A percentile compares a stretch with the other conserved stretches of the same genome.
Conservation (phyloP, 176 grass and related monocot species). For the Oropetium thomaeum region DNA sequence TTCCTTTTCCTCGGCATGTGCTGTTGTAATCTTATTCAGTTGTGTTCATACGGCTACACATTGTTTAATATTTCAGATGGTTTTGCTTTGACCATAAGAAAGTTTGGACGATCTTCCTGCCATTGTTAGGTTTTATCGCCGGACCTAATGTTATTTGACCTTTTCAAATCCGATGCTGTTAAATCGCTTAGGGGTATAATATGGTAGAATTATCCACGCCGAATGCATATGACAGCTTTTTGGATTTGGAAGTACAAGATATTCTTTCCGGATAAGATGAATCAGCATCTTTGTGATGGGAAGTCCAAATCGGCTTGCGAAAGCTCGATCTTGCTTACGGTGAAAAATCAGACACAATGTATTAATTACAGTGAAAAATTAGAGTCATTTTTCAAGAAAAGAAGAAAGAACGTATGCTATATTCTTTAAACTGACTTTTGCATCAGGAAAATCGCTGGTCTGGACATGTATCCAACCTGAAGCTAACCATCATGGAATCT, state of each 20-base stretch:
- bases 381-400: too few relatives aligned
- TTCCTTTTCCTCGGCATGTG: conserved; percentile 17
- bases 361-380: too few relatives aligned
- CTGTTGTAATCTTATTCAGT: neutral
- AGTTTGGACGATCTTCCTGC: neutral
- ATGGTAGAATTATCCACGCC: too few relatives aligned
- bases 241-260: neutral
- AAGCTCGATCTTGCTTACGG: too few relatives aligned
- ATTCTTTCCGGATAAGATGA: neutral
- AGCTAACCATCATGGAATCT: neutral
- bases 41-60: neutral
- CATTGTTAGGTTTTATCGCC: neutral
- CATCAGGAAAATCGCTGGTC: too few relatives aligned
- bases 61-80: conserved; percentile 26
- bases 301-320: neutral
- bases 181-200: too few relatives aligned
- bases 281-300: neutral
- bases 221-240: neutral
- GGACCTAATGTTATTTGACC: neutral
- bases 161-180: neutral
- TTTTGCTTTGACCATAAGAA: conserved; percentile 23
- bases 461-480: too few relatives aligned
- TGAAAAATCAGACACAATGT: too few relatives aligned
- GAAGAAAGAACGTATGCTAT: too few relatives aligned
- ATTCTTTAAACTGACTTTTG: too few relatives aligned